A percentile compares a stretch with the other conserved stretches of the same genome.
Evolutionary conservation across 2,329 filamentous ascomycete species (phyloP).

Genomic region (Colletotrichum karsti): DNA sequence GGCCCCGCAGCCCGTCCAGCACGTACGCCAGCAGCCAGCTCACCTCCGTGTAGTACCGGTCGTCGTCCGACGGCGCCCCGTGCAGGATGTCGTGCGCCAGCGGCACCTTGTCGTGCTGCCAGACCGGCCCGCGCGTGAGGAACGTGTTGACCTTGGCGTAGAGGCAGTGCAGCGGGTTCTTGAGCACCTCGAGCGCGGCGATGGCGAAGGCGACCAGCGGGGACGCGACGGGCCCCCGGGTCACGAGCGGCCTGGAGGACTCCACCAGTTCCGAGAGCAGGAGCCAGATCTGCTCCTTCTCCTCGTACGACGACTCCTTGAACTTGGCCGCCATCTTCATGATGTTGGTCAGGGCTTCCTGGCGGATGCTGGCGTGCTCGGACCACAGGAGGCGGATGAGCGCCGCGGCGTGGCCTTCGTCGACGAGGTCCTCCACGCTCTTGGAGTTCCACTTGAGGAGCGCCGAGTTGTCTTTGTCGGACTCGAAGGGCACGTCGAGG

Average conservation of each 20-base stretch:
- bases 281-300: slow-evolving; percentile 81
- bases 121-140: slow-evolving; percentile 79
- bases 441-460: slow-evolving; percentile 77
- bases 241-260: slow-evolving; percentile 67
- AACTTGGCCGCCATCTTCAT: slow-evolving; percentile 71
- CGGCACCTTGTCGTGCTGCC: slow-evolving; percentile 78
- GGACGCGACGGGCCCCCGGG: slow-evolving; percentile 71
- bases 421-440: slow-evolving; percentile 79
- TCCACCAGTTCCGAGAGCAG: slow-evolving; percentile 83
- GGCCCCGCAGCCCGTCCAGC: slow-evolving; percentile 70
- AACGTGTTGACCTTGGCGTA: slow-evolving; percentile 90
- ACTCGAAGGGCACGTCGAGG: slow-evolving; percentile 57
- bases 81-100: slow-evolving; percentile 71
- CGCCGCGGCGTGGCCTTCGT: slow-evolving; percentile 76
- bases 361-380: slow-evolving; percentile 76
- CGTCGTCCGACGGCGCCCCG: slow-evolving; percentile 75
- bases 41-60: slow-evolving; percentile 76
- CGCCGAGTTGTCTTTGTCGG: slow-evolving; percentile 59
- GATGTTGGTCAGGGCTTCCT: slow-evolving; percentile 77
- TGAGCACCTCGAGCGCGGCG: slow-evolving; percentile 74
- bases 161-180: slow-evolving; percentile 80
- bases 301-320: slow-evolving; percentile 75
- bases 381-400: slow-evolving; percentile 82
- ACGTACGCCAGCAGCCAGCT: slow-evolving; percentile 79
- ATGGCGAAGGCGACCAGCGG: slow-evolving; percentile 80